A percentile compares a stretch with the other conserved stretches of the same genome.
Conservation (phyloP, 148 eudicot genomes). For the Dianthus caryophyllus region DNA sequence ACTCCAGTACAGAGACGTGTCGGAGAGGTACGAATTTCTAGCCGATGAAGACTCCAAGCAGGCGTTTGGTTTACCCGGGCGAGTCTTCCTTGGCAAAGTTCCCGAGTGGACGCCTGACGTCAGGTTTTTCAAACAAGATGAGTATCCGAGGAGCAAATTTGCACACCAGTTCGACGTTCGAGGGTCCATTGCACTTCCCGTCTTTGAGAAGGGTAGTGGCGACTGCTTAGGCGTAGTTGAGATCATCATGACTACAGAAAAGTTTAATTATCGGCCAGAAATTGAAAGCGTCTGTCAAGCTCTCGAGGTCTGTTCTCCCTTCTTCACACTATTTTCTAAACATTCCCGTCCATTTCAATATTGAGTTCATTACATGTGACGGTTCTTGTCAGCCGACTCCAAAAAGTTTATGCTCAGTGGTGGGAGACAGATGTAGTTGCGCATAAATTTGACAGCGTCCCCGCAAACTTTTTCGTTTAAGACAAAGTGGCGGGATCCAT, state of each 20-base stretch:
- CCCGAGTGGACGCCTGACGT: conserved; percentile 85
- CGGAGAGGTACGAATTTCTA: conserved; percentile 47
- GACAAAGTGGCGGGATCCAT: conserved; percentile 5
- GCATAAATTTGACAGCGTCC: too few relatives aligned
- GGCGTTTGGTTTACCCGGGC: conserved; percentile 58
- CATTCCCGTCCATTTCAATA: not conserved
- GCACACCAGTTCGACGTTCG: conserved; percentile 51
- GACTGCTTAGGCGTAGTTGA: conserved; percentile 73
- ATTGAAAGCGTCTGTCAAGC: conserved; percentile 65
- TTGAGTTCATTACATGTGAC: not conserved
- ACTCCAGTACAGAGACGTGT: conserved; percentile 34
- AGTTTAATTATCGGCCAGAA: conserved; percentile 52
- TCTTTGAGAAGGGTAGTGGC: conserved; percentile 60
- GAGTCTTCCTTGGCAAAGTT: conserved; percentile 60
- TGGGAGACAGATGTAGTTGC: too few relatives aligned
- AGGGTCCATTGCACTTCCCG: conserved; percentile 73
- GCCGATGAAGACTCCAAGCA: conserved; percentile 57
- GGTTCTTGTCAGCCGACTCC: too few relatives aligned
- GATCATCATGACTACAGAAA: conserved; percentile 53
- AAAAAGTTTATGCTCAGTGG: too few relatives aligned
- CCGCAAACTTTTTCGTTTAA: not conserved
- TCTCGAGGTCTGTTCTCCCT: conserved; percentile 55
- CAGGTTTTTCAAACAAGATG: conserved; percentile 46
- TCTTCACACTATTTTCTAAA: not conserved
- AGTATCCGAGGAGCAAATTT: conserved; percentile 42